These are phyloP conservation scores for Melaleuca quinquenervia DNA, from an alignment of 345 rosid species.

Conservation along the genomic window DNA sequence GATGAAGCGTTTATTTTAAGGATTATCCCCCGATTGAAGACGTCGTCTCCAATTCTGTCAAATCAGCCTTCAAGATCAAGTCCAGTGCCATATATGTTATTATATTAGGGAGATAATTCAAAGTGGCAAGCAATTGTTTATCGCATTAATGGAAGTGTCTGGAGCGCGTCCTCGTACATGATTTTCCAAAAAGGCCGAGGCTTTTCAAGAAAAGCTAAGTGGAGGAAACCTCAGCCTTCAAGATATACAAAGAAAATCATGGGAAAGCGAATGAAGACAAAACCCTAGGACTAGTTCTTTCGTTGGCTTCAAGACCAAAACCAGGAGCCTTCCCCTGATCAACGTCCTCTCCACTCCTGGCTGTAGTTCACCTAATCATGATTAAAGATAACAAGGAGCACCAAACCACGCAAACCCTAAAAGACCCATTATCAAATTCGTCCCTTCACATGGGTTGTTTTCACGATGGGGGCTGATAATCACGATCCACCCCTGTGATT, in stretches of 20 bases:
- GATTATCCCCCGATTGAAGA: neutral
- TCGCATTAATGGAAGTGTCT: neutral
- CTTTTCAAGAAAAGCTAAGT: neutral
- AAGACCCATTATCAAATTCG: neutral
- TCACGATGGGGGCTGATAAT: neutral
- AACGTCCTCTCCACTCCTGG: neutral
- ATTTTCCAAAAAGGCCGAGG: neutral
- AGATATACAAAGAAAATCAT: neutral
- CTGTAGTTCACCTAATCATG: neutral
- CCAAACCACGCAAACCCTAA: neutral
- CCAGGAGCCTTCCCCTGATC: neutral
- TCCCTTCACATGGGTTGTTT: neutral
- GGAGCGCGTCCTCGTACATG: neutral
- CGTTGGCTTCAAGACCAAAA: neutral
- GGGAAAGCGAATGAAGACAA: neutral
- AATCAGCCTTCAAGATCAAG: neutral
- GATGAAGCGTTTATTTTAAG: neutral
- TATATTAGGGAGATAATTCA: no score
- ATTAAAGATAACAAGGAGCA: neutral
- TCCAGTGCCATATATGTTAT: no score
- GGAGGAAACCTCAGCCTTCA: neutral
- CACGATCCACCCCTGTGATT: neutral
- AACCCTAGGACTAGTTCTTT: neutral
- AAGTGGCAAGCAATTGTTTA: neutral
- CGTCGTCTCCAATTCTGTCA: neutral